Conservation (phyloP, 2,329 filamentous ascomycete species). For the Cladosporium sp. region DNA sequence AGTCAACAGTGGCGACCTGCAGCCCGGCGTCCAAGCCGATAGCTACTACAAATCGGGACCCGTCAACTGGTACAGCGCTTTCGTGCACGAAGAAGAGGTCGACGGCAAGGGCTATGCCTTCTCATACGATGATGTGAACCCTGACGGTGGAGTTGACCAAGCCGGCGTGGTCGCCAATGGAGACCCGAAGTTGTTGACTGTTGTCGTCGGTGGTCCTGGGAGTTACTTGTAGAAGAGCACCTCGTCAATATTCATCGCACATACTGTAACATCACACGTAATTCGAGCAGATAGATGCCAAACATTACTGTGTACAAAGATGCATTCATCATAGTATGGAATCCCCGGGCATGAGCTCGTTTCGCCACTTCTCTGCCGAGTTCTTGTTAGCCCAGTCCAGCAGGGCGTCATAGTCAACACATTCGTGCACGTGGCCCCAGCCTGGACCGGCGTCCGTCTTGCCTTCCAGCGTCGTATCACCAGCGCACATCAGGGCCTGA, state of each 20-base stretch:
- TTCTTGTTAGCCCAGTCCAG: conserved; percentile 11
- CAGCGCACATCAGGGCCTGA: conserved; percentile 28
- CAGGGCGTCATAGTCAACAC: conserved; percentile 9
- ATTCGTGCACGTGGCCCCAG: conserved; percentile 11
- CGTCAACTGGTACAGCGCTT: conserved; percentile 52
- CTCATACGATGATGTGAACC: conserved; percentile 65
- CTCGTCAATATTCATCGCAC: neutral
- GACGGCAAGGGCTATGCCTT: conserved; percentile 63
- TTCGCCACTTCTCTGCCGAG: conserved; percentile 12
- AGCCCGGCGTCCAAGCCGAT: conserved; percentile 38
- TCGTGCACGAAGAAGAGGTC: conserved; percentile 57
- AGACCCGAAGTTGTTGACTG: conserved; percentile 40
- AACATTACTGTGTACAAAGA: neutral
- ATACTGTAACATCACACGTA: neutral
- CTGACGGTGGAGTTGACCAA: conserved; percentile 51
- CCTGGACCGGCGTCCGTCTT: conserved; percentile 10
- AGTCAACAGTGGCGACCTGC: conserved; percentile 41
- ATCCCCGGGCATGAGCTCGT: conserved; percentile 4
- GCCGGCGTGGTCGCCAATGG: conserved; percentile 44
- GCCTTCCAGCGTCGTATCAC: conserved; percentile 27
- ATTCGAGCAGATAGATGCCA: neutral
- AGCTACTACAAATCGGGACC: conserved; percentile 43
- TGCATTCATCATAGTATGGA: neutral
- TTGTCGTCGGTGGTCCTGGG: conserved; percentile 45
- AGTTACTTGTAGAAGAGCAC: no score